phyloP scores from a whole-genome alignment of 208 protist species.

The Leishmania braziliensis region DNA sequence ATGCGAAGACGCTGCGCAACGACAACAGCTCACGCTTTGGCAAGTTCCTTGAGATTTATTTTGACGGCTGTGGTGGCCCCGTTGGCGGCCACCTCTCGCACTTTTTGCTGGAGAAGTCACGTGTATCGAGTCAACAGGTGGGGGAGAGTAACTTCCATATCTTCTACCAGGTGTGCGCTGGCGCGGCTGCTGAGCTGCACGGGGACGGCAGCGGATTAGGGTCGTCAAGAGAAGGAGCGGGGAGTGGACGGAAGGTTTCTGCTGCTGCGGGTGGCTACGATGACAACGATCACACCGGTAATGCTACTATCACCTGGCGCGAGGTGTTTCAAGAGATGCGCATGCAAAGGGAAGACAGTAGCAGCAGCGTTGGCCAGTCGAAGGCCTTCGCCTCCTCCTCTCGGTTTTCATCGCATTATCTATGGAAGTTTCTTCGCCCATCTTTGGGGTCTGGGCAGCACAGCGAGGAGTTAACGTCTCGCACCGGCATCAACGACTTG shows the following conservation, averaged over 20 bases:
- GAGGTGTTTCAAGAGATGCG: conserved; percentile 29
- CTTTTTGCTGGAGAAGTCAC: conserved; percentile 93
- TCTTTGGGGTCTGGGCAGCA: conserved; percentile 14
- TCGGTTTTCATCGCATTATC: conserved; percentile 3
- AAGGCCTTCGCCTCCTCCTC: neutral
- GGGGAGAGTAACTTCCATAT: conserved; percentile 97
- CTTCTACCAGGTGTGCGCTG: conserved; percentile 93
- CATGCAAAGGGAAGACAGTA: conserved; percentile 7
- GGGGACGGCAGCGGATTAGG: neutral
- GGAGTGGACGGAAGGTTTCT: neutral
- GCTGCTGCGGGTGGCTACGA: neutral
- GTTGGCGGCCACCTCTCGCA: conserved; percentile 86
- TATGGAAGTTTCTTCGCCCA: conserved; percentile 30
- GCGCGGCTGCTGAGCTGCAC: conserved; percentile 30
- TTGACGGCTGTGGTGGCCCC: conserved; percentile 75
- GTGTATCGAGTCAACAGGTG: conserved; percentile 75
- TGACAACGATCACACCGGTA: neutral
- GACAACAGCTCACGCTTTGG: conserved; percentile 94
- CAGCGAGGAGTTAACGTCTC: conserved; percentile 22
- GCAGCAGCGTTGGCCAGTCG: conserved; percentile 4
- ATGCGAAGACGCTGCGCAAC: conserved; percentile 93
- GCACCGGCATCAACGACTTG: conserved; percentile 70
- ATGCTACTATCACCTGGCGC: conserved; percentile 16
- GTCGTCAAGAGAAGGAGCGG: neutral
- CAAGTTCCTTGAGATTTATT: conserved; percentile 94